Evolutionary conservation across 2,329 filamentous ascomycete species (phyloP).

Genomic region (Penicillium polonicum): DNA sequence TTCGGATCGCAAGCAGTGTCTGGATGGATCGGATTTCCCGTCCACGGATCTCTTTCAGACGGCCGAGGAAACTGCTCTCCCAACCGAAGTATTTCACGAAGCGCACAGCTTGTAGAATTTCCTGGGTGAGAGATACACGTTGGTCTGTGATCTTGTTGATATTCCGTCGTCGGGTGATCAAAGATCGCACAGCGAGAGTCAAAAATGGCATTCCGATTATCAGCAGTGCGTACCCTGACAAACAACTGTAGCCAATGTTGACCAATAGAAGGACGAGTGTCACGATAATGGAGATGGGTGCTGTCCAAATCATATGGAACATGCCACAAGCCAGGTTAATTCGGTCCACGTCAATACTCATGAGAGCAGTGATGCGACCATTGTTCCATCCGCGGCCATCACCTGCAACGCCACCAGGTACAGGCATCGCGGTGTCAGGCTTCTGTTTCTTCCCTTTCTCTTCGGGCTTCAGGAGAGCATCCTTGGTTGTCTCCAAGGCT

Average conservation of each 20-base stretch:
- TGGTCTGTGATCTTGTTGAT: slow-evolving; percentile 97
- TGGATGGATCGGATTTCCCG: slow-evolving; percentile 84
- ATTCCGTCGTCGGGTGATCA: slow-evolving; percentile 70
- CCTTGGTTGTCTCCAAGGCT: slow-evolving; percentile 43
- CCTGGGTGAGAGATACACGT: slow-evolving; percentile 84
- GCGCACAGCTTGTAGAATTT: slow-evolving; percentile 84
- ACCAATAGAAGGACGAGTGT: slow-evolving; percentile 77
- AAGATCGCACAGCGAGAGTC: slow-evolving; percentile 70
- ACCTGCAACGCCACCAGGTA: slow-evolving; percentile 53
- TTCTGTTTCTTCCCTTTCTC: slow-evolving; percentile 23
- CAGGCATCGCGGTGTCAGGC: slow-evolving; percentile 40
- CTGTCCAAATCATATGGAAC: slow-evolving; percentile 89
- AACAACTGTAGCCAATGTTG: slow-evolving; percentile 85
- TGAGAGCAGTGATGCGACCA: slow-evolving; percentile 85
- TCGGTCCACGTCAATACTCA: slow-evolving; percentile 94
- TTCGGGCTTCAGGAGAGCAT: slow-evolving; percentile 43
- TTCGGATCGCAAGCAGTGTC: slow-evolving; percentile 75
- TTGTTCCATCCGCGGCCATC: slow-evolving; percentile 88
- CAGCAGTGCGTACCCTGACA: slow-evolving; percentile 82
- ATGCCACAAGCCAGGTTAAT: slow-evolving; percentile 84
- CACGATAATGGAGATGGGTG: slow-evolving; percentile 73
- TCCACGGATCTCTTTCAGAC: slow-evolving; percentile 70
- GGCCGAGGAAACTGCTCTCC: slow-evolving; percentile 81
- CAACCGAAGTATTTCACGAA: slow-evolving; percentile 98
- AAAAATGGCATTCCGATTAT: slow-evolving; percentile 75